Base-by-base conservation (phyloP, 495 filamentous ascomycete species). In the Bombardia bombarda region DNA sequence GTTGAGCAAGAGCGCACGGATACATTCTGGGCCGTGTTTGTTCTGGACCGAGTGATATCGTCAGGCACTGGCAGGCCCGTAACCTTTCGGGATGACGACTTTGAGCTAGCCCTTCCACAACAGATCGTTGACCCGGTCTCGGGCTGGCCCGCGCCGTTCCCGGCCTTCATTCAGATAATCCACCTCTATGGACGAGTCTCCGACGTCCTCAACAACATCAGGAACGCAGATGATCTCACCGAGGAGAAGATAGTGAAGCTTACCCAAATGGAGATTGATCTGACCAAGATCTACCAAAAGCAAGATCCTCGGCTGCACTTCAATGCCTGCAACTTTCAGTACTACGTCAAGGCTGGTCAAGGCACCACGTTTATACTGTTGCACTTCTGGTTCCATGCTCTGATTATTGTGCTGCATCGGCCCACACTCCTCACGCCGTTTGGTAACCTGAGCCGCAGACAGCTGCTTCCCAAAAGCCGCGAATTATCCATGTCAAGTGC, bases 321-420 rank as follows among this genome's bases (percentile, higher is more conserved):
- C 65, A 84, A 86, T 57, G 83, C 81, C 13, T 67, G 73, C 38
- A 89, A 89, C 57, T 88, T 90, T 50, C 79, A 80, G 49, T 70
- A 80, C 17, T 88, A 90, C 51, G 81, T 85, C 12, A 83, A 80
- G 53, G 74, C 74, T 22, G 79, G 84, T 30, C 83, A 90, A 47
- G 83, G 86, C 21, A 84, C 84, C 9, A 89, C 84, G 35, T 93
- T 90, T 46, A 83, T 90, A 40, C 71, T 93, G n/a, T 68, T 90
- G 22, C 87, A 93, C 56, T 87, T 90, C 56, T 93, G 87, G 87
- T 90, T 90, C 52, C 87, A 93, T 52, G 84, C 87, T 0, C 63
- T 90, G 31, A 88, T 93, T 42, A 84, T 90, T 25, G 70, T 93
- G 7, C 72, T 93, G 8, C 85, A 93, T 54, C 85, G 87, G 46